Percentiles rank a stretch among this genome's conserved stretches.
These are phyloP conservation scores for Umbelopsis ramanniana DNA, from an alignment of 192 early-diverging fungal genomes.

Conservation along the genomic window DNA sequence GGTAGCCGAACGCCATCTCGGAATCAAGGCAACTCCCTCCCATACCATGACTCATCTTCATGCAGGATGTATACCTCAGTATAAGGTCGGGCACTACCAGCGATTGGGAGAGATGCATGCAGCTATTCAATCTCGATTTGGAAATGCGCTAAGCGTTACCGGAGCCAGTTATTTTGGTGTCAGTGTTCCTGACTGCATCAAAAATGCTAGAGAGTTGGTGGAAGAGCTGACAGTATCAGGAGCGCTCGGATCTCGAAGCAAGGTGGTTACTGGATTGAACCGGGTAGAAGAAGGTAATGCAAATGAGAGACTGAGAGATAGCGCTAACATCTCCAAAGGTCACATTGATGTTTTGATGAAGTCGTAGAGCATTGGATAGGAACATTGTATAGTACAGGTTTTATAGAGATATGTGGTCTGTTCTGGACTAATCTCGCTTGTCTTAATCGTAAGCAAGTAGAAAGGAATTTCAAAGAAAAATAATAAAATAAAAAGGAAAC, in stretches of 20 bases:
- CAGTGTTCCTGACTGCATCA: constrained; percentile 82
- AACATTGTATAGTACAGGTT: background rate
- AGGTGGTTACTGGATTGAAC: constrained; percentile 40
- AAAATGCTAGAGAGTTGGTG: constrained; percentile 66
- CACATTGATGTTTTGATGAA: constrained; percentile 29
- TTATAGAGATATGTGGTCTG: too few relatives aligned
- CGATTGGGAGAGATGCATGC: constrained; percentile 68
- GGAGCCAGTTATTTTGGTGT: constrained; percentile 87
- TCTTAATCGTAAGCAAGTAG: too few relatives aligned
- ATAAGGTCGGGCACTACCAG: constrained; percentile 79
- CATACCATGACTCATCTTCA: constrained; percentile 63
- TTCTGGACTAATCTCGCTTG: too few relatives aligned
- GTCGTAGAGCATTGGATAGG: background rate
- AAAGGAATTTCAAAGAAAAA: too few relatives aligned
- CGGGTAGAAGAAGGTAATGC: constrained; percentile 17
- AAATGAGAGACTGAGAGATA: background rate
- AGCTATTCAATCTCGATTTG: constrained; percentile 47
- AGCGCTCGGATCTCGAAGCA: constrained; percentile 33
- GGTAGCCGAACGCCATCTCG: constrained; percentile 62
- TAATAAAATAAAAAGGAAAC: too few relatives aligned
- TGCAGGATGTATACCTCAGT: constrained; percentile 86
- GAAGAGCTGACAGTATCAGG: constrained; percentile 52
- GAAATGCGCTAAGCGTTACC: constrained; percentile 67
- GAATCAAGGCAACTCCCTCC: constrained; percentile 52
- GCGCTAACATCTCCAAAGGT: constrained; percentile 20